phyloP scores from a whole-genome alignment of 1,139 yeast genomes.

The Yamadazyma kanchanaburiensis region DNA sequence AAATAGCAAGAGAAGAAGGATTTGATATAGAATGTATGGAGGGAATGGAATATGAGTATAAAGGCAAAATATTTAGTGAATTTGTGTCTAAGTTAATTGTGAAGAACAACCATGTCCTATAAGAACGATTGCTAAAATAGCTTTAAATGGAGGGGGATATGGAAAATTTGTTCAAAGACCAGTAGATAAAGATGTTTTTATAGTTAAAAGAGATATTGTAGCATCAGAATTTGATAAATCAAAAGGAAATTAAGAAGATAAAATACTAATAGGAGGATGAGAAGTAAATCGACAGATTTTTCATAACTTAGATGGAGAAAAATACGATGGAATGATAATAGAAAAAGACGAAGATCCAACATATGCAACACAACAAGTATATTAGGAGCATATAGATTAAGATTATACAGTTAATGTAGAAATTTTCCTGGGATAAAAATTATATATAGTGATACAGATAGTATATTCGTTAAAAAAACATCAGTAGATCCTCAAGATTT shows the following conservation, averaged over 20 bases:
- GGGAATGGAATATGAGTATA: not conserved
- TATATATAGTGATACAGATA: conserved; percentile 1
- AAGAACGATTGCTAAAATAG: not conserved
- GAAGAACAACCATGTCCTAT: conserved; percentile 1
- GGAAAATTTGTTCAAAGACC: conserved; percentile 1
- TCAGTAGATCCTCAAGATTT: not conserved
- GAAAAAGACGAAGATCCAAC: not conserved
- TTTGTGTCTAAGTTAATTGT: not conserved
- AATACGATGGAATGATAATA: not conserved
- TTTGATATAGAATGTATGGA: not conserved
- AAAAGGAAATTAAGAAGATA: not conserved
- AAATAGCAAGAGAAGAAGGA: not conserved
- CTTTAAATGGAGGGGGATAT: conserved; percentile 1
- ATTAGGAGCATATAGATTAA: not conserved
- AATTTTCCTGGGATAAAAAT: not conserved
- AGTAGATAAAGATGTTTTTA: not conserved
- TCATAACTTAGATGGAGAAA: not conserved
- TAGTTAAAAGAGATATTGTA: not conserved
- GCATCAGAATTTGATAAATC: not conserved
- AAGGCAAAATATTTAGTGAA: not conserved
- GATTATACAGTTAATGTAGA: not conserved
- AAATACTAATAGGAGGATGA: not conserved
- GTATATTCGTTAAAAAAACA: not conserved
- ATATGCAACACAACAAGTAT: not conserved
- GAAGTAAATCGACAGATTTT: not conserved